Conservation (phyloP, 2,329 filamentous ascomycete genomes). For the Coniella vitis region DNA sequence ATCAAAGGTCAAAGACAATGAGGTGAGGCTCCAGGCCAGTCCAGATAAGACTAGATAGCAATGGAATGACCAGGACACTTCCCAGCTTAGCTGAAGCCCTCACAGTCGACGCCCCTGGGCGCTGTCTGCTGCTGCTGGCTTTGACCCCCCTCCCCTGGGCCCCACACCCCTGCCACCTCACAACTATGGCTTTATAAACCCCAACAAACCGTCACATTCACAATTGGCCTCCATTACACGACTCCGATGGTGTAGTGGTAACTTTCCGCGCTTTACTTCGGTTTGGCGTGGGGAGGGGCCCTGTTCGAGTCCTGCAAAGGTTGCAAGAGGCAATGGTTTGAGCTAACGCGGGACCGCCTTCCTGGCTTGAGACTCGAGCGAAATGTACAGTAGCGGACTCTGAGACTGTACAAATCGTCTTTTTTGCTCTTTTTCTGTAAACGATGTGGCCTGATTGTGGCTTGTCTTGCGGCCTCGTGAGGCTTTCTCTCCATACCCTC, state of each 20-base stretch:
- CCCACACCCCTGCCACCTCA: not conserved
- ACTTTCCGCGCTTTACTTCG: not conserved
- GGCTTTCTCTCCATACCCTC: too few relatives aligned
- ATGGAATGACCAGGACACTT: not conserved
- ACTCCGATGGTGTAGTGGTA: conserved; percentile 1
- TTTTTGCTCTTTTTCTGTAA: not conserved
- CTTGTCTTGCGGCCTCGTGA: too few relatives aligned
- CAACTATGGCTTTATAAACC: not conserved
- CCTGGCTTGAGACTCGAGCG: not conserved
- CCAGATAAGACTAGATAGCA: not conserved
- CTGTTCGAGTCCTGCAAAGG: conserved; percentile 3
- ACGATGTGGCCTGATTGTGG: not conserved
- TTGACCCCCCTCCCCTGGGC: not conserved
- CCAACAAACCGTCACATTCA: not conserved
- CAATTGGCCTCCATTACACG: not conserved
- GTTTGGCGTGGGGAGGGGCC: not conserved
- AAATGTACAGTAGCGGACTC: not conserved
- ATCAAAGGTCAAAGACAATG: too few relatives aligned
- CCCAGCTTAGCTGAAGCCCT: not conserved
- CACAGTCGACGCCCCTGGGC: not conserved
- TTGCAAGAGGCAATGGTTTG: conserved; percentile 6
- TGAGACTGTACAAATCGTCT: not conserved
- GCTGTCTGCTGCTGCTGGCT: not conserved
- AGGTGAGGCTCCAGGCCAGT: not conserved
- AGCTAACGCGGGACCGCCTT: conserved; percentile 5